Conservation (phyloP, 192 early-diverging fungal species). For the Linderina pennispora region DNA sequence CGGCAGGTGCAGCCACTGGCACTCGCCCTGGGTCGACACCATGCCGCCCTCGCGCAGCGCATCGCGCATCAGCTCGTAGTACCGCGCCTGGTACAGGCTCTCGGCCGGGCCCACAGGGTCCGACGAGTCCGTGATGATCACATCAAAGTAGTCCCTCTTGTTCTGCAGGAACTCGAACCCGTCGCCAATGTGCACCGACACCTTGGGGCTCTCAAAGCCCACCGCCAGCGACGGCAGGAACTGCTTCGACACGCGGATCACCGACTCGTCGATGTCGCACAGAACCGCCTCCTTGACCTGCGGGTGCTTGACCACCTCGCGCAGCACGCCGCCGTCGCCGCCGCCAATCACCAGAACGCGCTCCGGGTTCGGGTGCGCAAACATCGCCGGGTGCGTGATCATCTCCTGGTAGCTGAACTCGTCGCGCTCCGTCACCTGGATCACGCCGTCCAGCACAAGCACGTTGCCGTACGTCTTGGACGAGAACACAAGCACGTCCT, state of each 20-base stretch:
- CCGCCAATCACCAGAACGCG: slow-evolving; percentile 98
- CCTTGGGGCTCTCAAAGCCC: slow-evolving; percentile 94
- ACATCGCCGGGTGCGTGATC: slow-evolving; percentile 96
- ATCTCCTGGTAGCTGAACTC: slow-evolving; percentile 99
- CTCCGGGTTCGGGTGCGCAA: slow-evolving; percentile 90
- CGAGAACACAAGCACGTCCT: slow-evolving; percentile 98
- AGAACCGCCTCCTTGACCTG: slow-evolving; percentile 87
- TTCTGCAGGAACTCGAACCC: slow-evolving; percentile 91
- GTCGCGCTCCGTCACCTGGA: slow-evolving; percentile 97
- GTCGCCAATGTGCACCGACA: slow-evolving; percentile 91
- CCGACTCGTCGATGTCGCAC: slow-evolving; percentile 98
- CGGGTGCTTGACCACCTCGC: slow-evolving; percentile 96
- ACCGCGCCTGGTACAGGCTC: slow-evolving; percentile 85
- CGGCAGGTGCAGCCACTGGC: slow-evolving; percentile 94
- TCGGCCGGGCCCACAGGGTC: slow-evolving; percentile 98
- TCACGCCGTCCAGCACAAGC: slow-evolving; percentile 94
- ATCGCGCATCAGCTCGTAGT: slow-evolving; percentile 90
- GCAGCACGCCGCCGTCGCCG: slow-evolving; percentile 98
- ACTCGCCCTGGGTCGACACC: slow-evolving; percentile 97
- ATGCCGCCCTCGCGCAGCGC: slow-evolving; percentile 86
- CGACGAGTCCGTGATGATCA: slow-evolving; percentile 98
- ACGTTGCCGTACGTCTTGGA: slow-evolving; percentile 94
- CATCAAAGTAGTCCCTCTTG: slow-evolving; percentile 84
- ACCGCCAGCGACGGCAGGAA: slow-evolving; percentile 89
- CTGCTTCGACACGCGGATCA: slow-evolving; percentile 85